A percentile compares a stretch with the other conserved stretches of the same genome.
These are phyloP conservation scores for Mallotus nudiflorus DNA, from an alignment of 345 rosid genomes.

Conservation along the genomic window DNA sequence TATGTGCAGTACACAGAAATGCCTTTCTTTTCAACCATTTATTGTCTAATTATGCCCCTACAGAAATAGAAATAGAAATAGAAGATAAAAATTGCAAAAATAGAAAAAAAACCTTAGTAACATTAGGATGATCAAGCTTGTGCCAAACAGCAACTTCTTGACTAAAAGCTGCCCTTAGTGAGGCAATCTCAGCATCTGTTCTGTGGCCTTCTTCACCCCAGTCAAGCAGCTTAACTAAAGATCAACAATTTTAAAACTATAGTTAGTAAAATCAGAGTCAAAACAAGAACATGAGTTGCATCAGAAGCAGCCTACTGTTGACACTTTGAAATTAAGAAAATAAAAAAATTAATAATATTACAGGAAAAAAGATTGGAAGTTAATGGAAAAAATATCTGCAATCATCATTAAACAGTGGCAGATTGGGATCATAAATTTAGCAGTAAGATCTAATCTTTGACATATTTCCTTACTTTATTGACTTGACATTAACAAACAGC, in stretches of 20 bases:
- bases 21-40: background rate
- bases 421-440: conserved; percentile 7
- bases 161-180: conserved; percentile 75
- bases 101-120: conserved; percentile 69
- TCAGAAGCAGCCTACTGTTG: conserved; percentile 1
- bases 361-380: background rate
- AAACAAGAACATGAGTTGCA: background rate
- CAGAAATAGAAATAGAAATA: background rate
- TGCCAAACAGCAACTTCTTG: conserved; percentile 99
- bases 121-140: conserved; percentile 96
- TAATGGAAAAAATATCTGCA: background rate
- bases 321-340: background rate
- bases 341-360: background rate
- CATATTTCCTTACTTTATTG: conserved; percentile 11
- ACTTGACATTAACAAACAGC: conserved; percentile 32
- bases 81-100: background rate
- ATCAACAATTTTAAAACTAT: conserved; percentile 15
- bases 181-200: conserved; percentile 81
- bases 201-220: conserved; percentile 99
- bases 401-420: background rate
- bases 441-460: background rate
- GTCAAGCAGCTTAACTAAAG: conserved; percentile 90
- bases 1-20: background rate
- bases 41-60: background rate
- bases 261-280: conserved; percentile 17